Evolutionary conservation across 805 yeast genomes (phyloP).

Genomic region (Middelhovenomyces tepae): DNA sequence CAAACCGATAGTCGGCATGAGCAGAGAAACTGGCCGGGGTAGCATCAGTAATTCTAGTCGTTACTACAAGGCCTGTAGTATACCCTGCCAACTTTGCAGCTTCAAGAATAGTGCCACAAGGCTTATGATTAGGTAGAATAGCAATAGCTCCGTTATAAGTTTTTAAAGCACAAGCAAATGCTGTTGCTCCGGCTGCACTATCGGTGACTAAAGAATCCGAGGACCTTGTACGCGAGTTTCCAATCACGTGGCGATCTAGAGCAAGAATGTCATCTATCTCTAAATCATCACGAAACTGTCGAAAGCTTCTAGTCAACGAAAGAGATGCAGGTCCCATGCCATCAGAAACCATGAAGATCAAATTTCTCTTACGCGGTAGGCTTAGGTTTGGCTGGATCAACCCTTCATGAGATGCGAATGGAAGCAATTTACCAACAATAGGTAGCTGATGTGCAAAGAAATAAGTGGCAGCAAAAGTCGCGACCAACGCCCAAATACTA

Average conservation of each 20-base stretch:
- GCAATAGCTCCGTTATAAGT: slow-evolving; percentile 88
- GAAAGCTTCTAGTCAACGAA: slow-evolving; percentile 68
- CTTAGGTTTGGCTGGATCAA: too few relatives aligned
- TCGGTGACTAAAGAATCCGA: slow-evolving; percentile 74
- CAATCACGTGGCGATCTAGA: slow-evolving; percentile 65
- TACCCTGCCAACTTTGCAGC: slow-evolving; percentile 77
- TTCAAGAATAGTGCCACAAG: slow-evolving; percentile 84
- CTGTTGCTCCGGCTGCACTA: slow-evolving; percentile 97
- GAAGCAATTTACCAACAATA: too few relatives aligned
- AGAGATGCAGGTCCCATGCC: slow-evolving; percentile 94
- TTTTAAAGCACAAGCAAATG: slow-evolving; percentile 77
- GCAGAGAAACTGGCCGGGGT: slow-evolving; percentile 87
- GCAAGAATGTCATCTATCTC: slow-evolving; percentile 46
- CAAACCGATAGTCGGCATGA: slow-evolving; percentile 66
- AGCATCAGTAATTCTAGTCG: slow-evolving; percentile 88
- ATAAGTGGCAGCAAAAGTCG: too few relatives aligned
- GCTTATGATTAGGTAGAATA: slow-evolving; percentile 56
- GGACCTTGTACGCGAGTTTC: slow-evolving; percentile 79
- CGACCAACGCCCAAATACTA: too few relatives aligned
- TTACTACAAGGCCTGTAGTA: slow-evolving; percentile 82
- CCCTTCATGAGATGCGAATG: too few relatives aligned
- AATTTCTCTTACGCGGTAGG: slow-evolving; percentile 63
- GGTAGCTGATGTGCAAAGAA: too few relatives aligned
- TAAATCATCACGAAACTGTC: slow-evolving; percentile 50
- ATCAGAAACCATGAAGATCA: slow-evolving; percentile 83